These are phyloP conservation scores for Aphanomyces euteiches DNA, from an alignment of 352 stramenopile genomes.

Conservation along the genomic window DNA sequence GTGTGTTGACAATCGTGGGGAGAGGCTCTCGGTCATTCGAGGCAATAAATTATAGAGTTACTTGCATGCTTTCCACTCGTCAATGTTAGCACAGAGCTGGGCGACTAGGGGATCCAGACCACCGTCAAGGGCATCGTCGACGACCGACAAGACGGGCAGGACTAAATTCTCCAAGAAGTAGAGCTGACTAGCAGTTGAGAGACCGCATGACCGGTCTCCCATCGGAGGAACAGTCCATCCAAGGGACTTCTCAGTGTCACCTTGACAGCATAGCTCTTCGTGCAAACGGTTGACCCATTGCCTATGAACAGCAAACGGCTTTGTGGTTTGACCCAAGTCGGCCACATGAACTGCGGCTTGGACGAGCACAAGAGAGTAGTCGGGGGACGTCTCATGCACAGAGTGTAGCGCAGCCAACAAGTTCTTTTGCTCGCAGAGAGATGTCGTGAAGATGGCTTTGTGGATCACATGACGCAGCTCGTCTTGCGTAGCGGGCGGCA, in stretches of 20 bases:
- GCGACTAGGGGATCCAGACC: neutral
- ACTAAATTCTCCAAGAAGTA: conserved; percentile 28
- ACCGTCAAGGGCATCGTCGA: neutral
- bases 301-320: conserved; percentile 66
- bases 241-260: conserved; percentile 46
- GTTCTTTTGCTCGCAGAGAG: conserved; percentile 75
- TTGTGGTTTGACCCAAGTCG: conserved; percentile 82
- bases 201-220: conserved; percentile 9
- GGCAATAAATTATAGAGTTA: neutral
- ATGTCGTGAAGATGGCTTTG: conserved; percentile 67
- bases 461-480: conserved; percentile 57
- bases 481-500: conserved; percentile 45
- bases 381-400: conserved; percentile 30
- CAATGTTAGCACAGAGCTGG: conserved; percentile 5
- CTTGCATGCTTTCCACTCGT: conserved; percentile 3
- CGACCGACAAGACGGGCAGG: conserved; percentile 21
- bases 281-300: conserved; percentile 73
- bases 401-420: conserved; percentile 52
- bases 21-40: neutral
- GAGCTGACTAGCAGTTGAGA: conserved; percentile 7
- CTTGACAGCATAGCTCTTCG: conserved; percentile 67
- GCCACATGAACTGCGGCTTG: conserved; percentile 78
- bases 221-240: conserved; percentile 5
- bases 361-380: conserved; percentile 40
- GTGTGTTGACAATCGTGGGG: too few relatives aligned